Conservation (phyloP, 116 monocot species). For the Papilionanthe hybrid region DNA sequence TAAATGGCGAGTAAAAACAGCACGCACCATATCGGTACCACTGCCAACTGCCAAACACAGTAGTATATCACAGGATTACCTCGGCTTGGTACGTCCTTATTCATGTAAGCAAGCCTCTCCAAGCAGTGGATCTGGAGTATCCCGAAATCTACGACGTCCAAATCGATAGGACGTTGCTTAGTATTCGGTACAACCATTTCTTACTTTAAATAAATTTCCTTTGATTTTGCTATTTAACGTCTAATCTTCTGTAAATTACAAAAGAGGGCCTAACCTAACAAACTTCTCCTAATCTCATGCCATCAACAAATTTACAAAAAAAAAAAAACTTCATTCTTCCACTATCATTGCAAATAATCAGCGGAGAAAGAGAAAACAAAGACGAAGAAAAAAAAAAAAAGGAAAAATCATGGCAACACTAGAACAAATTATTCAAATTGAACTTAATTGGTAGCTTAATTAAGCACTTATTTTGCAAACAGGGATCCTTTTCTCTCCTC, state of each 20-base stretch:
- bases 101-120: background rate
- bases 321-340: background rate
- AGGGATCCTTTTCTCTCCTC: background rate
- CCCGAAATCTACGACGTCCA: background rate
- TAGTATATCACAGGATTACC: no score
- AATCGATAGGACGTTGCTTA: background rate
- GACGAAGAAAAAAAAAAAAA: background rate
- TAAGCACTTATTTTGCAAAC: slow-evolving; percentile 8
- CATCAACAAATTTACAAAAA: background rate
- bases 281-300: background rate
- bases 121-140: background rate
- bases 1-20: background rate
- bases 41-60: no score
- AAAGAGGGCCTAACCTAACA: background rate
- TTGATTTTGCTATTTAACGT: background rate
- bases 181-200: background rate
- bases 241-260: background rate
- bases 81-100: background rate
- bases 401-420: background rate
- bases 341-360: background rate
- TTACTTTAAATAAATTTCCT: background rate
- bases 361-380: background rate
- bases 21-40: background rate
- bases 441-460: background rate
- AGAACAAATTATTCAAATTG: background rate